phyloP scores from a whole-genome alignment of 1,284 basidiomycete genomes.

The Agaricales sp. region DNA sequence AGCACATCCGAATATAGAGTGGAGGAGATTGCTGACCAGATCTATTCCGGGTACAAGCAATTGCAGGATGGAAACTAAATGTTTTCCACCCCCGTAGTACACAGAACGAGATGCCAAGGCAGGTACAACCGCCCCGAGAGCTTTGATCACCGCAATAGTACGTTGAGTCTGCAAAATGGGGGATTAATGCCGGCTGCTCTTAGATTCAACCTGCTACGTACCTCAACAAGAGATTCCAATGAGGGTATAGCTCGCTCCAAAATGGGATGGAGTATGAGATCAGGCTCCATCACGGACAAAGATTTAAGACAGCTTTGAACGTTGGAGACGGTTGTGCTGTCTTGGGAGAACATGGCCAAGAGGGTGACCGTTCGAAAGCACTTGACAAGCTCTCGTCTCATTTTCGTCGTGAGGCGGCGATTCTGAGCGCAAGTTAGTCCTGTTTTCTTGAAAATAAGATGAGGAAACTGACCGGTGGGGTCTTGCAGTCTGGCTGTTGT shows the following conservation, averaged over 20 bases:
- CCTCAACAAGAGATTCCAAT: constrained; percentile 80
- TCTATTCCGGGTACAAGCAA: constrained; percentile 85
- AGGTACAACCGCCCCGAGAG: constrained; percentile 71
- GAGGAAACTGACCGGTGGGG: constrained; percentile 42
- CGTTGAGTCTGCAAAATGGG: constrained; percentile 59
- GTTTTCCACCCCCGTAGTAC: constrained; percentile 73
- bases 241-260: constrained; percentile 83
- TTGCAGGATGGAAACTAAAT: constrained; percentile 76
- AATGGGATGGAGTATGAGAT: constrained; percentile 78
- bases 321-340: constrained; percentile 50
- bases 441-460: constrained; percentile 5
- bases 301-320: constrained; percentile 65
- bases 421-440: constrained; percentile 25
- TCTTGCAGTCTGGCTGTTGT: constrained; percentile 73
- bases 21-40: constrained; percentile 31
- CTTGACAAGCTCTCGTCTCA: constrained; percentile 82
- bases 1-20: neutral
- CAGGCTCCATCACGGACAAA: constrained; percentile 79
- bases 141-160: constrained; percentile 80
- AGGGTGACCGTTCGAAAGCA: constrained; percentile 76
- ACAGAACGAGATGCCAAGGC: constrained; percentile 72
- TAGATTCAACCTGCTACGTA: constrained; percentile 18
- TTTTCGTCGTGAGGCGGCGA: constrained; percentile 68
- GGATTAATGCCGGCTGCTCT: constrained; percentile 4
- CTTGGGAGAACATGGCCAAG: constrained; percentile 87